Percentiles rank a stretch among this genome's conserved stretches.
phyloP scores from a whole-genome alignment of 441 rosid genomes.

The Populus tomentosa region DNA sequence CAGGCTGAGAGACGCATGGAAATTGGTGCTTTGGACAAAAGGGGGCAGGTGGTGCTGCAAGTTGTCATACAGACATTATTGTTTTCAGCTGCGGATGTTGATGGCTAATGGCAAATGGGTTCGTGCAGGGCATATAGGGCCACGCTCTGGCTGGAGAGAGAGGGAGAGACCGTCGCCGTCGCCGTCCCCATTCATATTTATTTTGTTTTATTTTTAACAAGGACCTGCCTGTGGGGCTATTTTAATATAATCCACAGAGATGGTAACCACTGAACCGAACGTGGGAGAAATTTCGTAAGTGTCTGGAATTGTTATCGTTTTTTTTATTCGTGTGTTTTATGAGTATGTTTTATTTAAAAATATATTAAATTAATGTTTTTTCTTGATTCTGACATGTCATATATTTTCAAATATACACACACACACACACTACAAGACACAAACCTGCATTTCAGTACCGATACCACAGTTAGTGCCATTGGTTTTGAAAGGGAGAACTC shows the following conservation, averaged over 20 bases:
- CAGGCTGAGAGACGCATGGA: background rate
- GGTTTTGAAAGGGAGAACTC: background rate
- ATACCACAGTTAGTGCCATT: background rate
- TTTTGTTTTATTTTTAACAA: background rate
- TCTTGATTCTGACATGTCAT: too few relatives aligned
- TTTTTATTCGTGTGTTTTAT: too few relatives aligned
- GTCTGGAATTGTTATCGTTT: background rate
- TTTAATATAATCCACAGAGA: background rate
- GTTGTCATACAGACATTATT: background rate
- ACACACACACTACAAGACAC: too few relatives aligned
- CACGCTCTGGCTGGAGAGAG: background rate
- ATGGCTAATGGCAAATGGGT: background rate
- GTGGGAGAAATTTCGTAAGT: background rate
- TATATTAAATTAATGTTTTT: too few relatives aligned
- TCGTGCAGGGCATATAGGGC: background rate
- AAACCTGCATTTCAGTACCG: too few relatives aligned
- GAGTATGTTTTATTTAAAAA: background rate
- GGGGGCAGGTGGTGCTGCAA: background rate
- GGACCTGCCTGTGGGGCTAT: background rate
- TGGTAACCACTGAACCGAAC: background rate
- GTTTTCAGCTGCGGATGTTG: background rate
- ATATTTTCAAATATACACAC: too few relatives aligned
- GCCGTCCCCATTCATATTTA: background rate
- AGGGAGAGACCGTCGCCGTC: background rate
- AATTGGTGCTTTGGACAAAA: background rate